A percentile compares a stretch with the other conserved stretches of the same genome.
Conservation (phyloP, 805 yeast species). For the Sugiyamaella chiloensis region DNA sequence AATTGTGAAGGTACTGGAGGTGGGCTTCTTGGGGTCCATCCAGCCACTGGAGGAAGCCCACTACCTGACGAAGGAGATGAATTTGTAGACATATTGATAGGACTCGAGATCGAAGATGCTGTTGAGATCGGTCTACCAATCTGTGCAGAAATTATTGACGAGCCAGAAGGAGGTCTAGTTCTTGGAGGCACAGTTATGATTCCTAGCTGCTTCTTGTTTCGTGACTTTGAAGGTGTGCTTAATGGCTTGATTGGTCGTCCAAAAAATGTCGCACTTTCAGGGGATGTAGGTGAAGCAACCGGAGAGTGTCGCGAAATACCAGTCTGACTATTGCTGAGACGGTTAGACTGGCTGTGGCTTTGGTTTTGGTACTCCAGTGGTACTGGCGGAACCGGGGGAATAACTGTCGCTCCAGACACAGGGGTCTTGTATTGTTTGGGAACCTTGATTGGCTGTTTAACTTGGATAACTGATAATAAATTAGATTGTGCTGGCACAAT, state of each 20-base stretch:
- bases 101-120: conserved; percentile 8
- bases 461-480: neutral
- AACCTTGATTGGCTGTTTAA: neutral
- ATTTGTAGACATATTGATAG: neutral
- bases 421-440: neutral
- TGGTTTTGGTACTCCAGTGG: neutral
- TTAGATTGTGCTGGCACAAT: neutral
- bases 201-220: conserved; percentile 24
- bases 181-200: conserved; percentile 13
- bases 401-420: neutral
- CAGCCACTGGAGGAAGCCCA: conserved; percentile 1
- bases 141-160: neutral
- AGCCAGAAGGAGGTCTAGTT: neutral
- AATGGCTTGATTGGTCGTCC: neutral
- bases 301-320: conserved; percentile 1
- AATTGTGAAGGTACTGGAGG: conserved; percentile 13
- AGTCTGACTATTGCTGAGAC: neutral
- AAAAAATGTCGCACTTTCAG: neutral
- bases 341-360: neutral
- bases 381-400: conserved; percentile 3
- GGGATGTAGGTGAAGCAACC: neutral
- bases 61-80: neutral
- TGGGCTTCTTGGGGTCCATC: conserved; percentile 6
- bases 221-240: neutral
- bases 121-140: conserved; percentile 11